These are phyloP conservation scores for Pholiota molesta DNA, from an alignment of 768 basidiomycete genomes.

Conservation along the genomic window DNA sequence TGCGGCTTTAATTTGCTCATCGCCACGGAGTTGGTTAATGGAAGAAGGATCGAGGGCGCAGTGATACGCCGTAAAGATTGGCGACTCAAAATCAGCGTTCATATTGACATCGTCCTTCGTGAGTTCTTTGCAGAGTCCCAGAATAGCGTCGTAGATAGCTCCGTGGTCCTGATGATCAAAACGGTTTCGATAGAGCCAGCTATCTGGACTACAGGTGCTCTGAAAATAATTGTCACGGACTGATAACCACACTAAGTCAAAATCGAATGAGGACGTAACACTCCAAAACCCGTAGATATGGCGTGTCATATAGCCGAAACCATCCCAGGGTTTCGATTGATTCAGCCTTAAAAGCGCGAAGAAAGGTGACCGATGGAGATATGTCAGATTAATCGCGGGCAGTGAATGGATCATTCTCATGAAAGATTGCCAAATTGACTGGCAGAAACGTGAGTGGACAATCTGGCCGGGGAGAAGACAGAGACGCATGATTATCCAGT, in stretches of 20 bases:
- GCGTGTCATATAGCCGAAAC: slow-evolving; percentile 6
- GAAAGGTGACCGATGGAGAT: neutral
- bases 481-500: slow-evolving; percentile 1
- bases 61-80: slow-evolving; percentile 7
- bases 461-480: neutral
- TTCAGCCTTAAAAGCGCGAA: neutral
- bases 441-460: neutral
- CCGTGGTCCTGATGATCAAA: neutral
- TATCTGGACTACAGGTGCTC: neutral
- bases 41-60: slow-evolving; percentile 1
- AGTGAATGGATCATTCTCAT: neutral
- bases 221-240: slow-evolving; percentile 11
- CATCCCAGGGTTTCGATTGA: neutral
- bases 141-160: slow-evolving; percentile 7
- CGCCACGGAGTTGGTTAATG: neutral
- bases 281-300: slow-evolving; percentile 5
- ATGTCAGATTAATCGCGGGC: neutral
- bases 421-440: neutral
- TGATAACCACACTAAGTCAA: slow-evolving; percentile 7
- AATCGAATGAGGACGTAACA: slow-evolving; percentile 6
- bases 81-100: slow-evolving; percentile 3
- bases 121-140: slow-evolving; percentile 8
- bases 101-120: slow-evolving; percentile 5
- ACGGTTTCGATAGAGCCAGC: slow-evolving; percentile 3
- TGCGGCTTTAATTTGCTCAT: neutral